Percentiles rank a stretch among this genome's conserved stretches.
These are phyloP conservation scores for Sugiyamaella neomexicana DNA, from an alignment of 1,139 yeast genomes.

Conservation along the genomic window DNA sequence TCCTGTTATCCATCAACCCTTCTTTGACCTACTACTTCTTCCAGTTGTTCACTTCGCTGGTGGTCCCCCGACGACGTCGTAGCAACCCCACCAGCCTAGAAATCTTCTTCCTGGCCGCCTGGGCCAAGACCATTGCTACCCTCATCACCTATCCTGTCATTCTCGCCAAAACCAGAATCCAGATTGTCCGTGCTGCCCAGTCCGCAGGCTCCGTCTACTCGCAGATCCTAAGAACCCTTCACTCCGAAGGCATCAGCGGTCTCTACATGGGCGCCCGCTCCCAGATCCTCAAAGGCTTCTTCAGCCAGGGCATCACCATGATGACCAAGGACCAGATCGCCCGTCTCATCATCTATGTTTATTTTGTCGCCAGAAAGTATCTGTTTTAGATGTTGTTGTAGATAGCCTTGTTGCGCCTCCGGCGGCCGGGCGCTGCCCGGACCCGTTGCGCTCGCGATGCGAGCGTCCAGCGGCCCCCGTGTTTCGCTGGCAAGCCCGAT, in stretches of 20 bases:
- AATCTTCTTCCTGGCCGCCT: slow-evolving; percentile 38
- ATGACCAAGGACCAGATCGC: slow-evolving; percentile 40
- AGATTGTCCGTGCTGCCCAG: slow-evolving; percentile 50
- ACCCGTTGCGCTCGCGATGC: too few species aligned
- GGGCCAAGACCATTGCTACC: slow-evolving; percentile 40
- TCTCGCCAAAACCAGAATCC: slow-evolving; percentile 72
- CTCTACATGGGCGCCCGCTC: slow-evolving; percentile 60
- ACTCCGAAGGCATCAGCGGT: slow-evolving; percentile 65
- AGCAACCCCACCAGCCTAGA: slow-evolving; percentile 34
- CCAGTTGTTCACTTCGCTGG: slow-evolving; percentile 32
- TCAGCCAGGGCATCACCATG: slow-evolving; percentile 42
- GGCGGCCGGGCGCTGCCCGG: too few species aligned
- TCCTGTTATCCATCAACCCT: slow-evolving; percentile 71
- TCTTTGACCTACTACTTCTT: slow-evolving; percentile 61
- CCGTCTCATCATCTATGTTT: slow-evolving; percentile 32
- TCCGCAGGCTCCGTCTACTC: slow-evolving; percentile 13
- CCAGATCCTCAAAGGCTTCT: slow-evolving; percentile 41
- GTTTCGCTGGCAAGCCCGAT: too few species aligned
- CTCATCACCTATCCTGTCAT: slow-evolving; percentile 40
- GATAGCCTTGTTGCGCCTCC: neutral
- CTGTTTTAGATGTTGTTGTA: slow-evolving; percentile 4
- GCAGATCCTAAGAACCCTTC: slow-evolving; percentile 51
- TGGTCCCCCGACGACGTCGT: slow-evolving; percentile 33
- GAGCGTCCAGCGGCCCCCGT: too few species aligned
- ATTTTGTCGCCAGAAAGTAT: slow-evolving; percentile 26